phyloP scores from a whole-genome alignment of 2,329 filamentous ascomycete genomes.

The Colletotrichum eremochloae region DNA sequence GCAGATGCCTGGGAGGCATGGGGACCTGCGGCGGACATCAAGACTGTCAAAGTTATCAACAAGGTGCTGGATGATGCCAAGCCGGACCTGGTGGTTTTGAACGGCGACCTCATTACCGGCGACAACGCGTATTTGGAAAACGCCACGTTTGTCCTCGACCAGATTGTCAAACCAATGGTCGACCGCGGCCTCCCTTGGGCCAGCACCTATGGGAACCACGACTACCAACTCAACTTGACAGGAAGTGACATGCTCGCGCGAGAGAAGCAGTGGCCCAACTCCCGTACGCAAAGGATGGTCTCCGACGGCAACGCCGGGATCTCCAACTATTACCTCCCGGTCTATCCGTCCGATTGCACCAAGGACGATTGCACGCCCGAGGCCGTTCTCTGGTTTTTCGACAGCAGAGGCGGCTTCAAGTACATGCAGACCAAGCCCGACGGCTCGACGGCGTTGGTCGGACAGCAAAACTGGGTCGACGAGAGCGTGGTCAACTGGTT shows the following conservation, averaged over 20 bases:
- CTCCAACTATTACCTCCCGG: conserved; percentile 63
- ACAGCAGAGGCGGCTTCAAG: conserved; percentile 70
- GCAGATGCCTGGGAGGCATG: conserved; percentile 60
- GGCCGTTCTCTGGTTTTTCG: conserved; percentile 79
- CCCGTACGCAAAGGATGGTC: conserved; percentile 58
- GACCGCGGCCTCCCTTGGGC: conserved; percentile 70
- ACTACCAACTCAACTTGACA: conserved; percentile 70
- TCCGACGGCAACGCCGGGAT: conserved; percentile 52
- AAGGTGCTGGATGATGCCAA: conserved; percentile 65
- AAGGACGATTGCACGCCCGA: conserved; percentile 52
- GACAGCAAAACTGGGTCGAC: conserved; percentile 62
- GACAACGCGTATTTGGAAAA: conserved; percentile 71
- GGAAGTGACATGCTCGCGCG: conserved; percentile 58
- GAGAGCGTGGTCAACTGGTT: conserved; percentile 61
- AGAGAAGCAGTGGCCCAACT: conserved; percentile 55
- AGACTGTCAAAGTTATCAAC: conserved; percentile 69
- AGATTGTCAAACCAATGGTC: conserved; percentile 70
- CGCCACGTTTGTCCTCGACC: conserved; percentile 69
- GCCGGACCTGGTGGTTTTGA: conserved; percentile 74
- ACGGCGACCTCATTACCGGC: conserved; percentile 79
- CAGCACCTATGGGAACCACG: conserved; percentile 80
- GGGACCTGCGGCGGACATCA: conserved; percentile 67
- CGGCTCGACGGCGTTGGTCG: conserved; percentile 44
- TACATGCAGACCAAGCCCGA: conserved; percentile 53
- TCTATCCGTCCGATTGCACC: conserved; percentile 55